Evolutionary conservation across 1,284 basidiomycete genomes (phyloP), one percentile per base, ranked within the genome.

Genomic region (Anthracocystis walkeri): DNA sequence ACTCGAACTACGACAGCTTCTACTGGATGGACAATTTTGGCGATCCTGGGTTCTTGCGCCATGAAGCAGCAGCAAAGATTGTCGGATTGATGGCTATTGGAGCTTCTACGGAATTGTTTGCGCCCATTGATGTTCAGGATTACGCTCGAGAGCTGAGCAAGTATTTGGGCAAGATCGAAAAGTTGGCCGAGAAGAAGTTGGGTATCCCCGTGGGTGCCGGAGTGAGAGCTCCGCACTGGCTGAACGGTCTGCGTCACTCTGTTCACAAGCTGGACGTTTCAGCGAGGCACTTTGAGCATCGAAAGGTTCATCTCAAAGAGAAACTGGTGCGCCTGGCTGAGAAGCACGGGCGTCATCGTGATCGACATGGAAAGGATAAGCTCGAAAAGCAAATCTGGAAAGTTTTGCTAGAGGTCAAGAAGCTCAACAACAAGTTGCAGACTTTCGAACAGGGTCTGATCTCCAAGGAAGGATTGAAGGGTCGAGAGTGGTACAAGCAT

Each of bases 401-500:
- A 75, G 90, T 91, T 3, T 88, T 90, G 7, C 88, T 89, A 76
- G 89, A 90, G 41, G 89, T 95, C 42, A 87, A 88, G 45, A 83
- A 70, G 33, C 89, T 91, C 54, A 97, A 97, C 85, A 87, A 88
- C 86, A 91, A 91, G 84, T 86, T 95, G 35, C 87, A 89, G 35
- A 82, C 86, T 3, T 96, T 96, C 78, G 95, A 97, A 85, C 88
- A 89, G 58, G 93, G 93, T 11, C 94, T 97, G 86, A 91, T 96
- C 77, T 90, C 90, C 6, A 29, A 48, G 8, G 88, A 92, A 77
- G 95, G 95, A 0, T 88, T 93, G 54, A 91, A 84, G 52, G 83
- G 85, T 4, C 49, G 87, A 38, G 90, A 93, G 83, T 95, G 93
- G 93, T 95, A 90, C 84, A 88, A 88, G 82, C 92, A 95, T 86